These are phyloP conservation scores for Alloteropsis semialata DNA, from an alignment of 176 grass and related monocot genomes.

Conservation along the genomic window DNA sequence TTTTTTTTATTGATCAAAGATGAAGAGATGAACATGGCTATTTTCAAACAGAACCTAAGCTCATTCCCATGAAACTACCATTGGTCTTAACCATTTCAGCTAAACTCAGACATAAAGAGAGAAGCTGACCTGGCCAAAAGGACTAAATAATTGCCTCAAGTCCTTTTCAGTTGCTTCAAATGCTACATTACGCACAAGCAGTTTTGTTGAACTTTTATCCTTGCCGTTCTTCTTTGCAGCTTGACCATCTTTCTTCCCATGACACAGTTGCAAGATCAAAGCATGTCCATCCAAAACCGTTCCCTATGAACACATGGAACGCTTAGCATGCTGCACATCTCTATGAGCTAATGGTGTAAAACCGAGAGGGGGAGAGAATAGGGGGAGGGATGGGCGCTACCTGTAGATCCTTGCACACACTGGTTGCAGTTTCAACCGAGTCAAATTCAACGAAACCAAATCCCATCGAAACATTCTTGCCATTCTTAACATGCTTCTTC, in stretches of 20 bases:
- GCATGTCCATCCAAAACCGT: slow-evolving; percentile 95
- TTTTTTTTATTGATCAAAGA: background rate
- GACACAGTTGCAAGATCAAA: slow-evolving; percentile 87
- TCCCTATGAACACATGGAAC: slow-evolving; percentile 44
- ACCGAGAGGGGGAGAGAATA: background rate
- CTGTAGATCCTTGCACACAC: slow-evolving; percentile 90
- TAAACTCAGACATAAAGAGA: background rate
- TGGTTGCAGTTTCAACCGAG: slow-evolving; percentile 79
- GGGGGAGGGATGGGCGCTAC: slow-evolving; percentile 20
- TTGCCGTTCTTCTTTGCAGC: slow-evolving; percentile 61
- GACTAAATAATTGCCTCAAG: slow-evolving; percentile 81
- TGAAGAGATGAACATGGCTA: background rate
- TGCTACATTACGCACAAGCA: slow-evolving; percentile 91
- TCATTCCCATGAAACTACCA: background rate
- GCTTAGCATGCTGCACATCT: slow-evolving; percentile 9
- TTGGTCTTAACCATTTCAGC: slow-evolving; percentile 3
- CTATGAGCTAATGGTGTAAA: slow-evolving; percentile 1
- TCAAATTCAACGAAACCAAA: slow-evolving; percentile 98
- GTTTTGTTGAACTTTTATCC: slow-evolving; percentile 89
- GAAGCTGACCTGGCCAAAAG: slow-evolving; percentile 84
- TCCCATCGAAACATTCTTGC: slow-evolving; percentile 93
- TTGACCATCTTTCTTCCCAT: slow-evolving; percentile 64
- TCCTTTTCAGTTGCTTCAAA: slow-evolving; percentile 93
- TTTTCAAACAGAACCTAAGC: slow-evolving; percentile 1
- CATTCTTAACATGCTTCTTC: slow-evolving; percentile 86